Evolutionary conservation across 1,284 basidiomycete species (phyloP).

Genomic region (Austroboletus niveus): DNA sequence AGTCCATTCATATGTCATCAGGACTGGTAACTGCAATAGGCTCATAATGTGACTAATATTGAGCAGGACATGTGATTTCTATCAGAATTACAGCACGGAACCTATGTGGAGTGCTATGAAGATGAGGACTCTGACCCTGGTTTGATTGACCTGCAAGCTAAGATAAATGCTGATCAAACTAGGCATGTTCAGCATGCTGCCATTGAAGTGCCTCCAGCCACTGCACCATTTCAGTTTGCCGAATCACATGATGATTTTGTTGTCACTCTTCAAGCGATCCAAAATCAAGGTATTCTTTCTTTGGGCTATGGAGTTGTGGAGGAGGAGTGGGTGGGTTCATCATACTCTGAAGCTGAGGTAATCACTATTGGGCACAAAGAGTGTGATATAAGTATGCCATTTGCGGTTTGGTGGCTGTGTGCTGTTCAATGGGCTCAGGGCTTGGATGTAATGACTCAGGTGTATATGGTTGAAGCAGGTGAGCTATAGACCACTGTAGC

Average conservation of each 20-base stretch:
- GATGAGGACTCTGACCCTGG: too few relatives aligned
- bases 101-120: background rate
- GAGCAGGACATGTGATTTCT: conserved; percentile 10
- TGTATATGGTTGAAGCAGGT: conserved; percentile 4
- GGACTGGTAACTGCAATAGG: too few relatives aligned
- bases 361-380: background rate
- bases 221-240: background rate
- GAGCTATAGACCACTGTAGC: background rate
- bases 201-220: background rate
- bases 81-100: background rate
- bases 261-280: background rate
- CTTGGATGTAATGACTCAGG: conserved; percentile 5
- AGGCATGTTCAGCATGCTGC: background rate
- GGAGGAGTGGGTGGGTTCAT: background rate
- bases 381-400: background rate
- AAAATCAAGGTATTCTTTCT: background rate
- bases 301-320: background rate
- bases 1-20: background rate
- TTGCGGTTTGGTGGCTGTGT: background rate
- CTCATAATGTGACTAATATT: background rate
- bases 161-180: too few relatives aligned
- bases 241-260: background rate
- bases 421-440: conserved; percentile 4
- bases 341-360: background rate
- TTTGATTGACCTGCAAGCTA: background rate